Evolutionary conservation across 2,329 filamentous ascomycete genomes (phyloP).

Genomic region (Diplodia sapinea): DNA sequence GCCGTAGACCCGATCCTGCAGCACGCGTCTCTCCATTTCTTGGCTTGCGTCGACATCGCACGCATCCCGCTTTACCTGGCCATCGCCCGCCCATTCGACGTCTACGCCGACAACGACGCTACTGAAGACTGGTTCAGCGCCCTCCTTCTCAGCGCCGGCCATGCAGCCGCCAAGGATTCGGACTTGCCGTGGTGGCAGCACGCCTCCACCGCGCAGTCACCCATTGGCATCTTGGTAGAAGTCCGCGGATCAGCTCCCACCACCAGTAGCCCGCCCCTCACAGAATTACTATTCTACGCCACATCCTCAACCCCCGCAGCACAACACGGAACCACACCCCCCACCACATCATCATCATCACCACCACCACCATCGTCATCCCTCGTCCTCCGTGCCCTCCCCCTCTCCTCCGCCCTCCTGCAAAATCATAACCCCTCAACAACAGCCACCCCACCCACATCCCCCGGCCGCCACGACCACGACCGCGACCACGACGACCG

Average conservation of each 20-base stretch:
- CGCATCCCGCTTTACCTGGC: slow-evolving; percentile 50
- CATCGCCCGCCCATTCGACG: slow-evolving; percentile 46
- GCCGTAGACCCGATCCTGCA: slow-evolving; percentile 35
- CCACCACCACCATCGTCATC: not conserved
- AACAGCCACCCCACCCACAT: slow-evolving; percentile 36
- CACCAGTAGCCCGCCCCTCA: slow-evolving; percentile 38
- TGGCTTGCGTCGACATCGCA: slow-evolving; percentile 48
- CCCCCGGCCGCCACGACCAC: slow-evolving; percentile 31
- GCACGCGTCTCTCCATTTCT: slow-evolving; percentile 41
- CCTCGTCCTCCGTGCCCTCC: slow-evolving; percentile 41
- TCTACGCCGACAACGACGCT: slow-evolving; percentile 44
- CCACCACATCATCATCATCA: not conserved
- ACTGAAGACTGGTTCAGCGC: slow-evolving; percentile 51
- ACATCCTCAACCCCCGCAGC: slow-evolving; percentile 40
- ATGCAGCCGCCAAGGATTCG: slow-evolving; percentile 24
- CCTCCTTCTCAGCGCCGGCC: slow-evolving; percentile 38
- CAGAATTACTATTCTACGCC: slow-evolving; percentile 56
- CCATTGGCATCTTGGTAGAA: slow-evolving; percentile 48
- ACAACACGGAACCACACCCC: no score
- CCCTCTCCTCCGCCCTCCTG: slow-evolving; percentile 52
- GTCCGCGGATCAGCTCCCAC: slow-evolving; percentile 34
- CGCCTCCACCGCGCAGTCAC: slow-evolving; percentile 45
- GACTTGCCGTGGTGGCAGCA: slow-evolving; percentile 52
- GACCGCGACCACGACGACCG: not conserved
- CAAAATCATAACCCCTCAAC: slow-evolving; percentile 36